phyloP scores from a whole-genome alignment of 2,329 filamentous ascomycete species.

The Leptodontidium sp. region DNA sequence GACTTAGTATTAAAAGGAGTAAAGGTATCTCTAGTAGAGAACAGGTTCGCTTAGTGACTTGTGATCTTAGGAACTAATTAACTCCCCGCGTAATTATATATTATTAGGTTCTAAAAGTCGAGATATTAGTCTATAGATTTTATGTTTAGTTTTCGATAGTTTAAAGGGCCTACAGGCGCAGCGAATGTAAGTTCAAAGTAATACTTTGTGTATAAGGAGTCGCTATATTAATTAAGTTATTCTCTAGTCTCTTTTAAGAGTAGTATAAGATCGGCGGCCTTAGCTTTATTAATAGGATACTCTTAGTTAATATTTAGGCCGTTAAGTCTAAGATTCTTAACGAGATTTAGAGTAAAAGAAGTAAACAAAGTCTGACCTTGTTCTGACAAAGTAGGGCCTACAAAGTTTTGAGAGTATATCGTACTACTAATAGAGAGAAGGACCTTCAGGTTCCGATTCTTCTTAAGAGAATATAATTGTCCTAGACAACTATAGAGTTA shows the following conservation, averaged over 20 bases:
- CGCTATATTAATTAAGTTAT: too few species aligned
- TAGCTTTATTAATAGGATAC: too few species aligned
- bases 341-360: slow-evolving; percentile 26
- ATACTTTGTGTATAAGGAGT: too few species aligned
- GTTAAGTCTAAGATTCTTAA: slow-evolving; percentile 33
- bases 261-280: too few species aligned
- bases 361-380: slow-evolving; percentile 47
- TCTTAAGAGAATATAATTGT: too few species aligned
- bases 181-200: slow-evolving; percentile 61
- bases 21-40: slow-evolving; percentile 59
- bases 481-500: too few species aligned
- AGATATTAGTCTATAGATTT: slow-evolving; percentile 55
- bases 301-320: too few species aligned
- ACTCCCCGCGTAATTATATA: too few species aligned
- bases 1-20: slow-evolving; percentile 75
- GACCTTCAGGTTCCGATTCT: slow-evolving; percentile 81
- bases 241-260: too few species aligned
- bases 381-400: slow-evolving; percentile 67
- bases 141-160: slow-evolving; percentile 58
- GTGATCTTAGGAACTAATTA: too few species aligned
- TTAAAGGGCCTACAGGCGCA: slow-evolving; percentile 55
- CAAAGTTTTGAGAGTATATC: slow-evolving; percentile 80
- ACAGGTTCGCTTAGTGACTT: slow-evolving; percentile 78
- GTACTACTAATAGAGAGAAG: slow-evolving; percentile 84
- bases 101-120: slow-evolving; percentile 70